Conservation (phyloP, 2,329 filamentous ascomycete species). For the Hypoxylon sp. region DNA sequence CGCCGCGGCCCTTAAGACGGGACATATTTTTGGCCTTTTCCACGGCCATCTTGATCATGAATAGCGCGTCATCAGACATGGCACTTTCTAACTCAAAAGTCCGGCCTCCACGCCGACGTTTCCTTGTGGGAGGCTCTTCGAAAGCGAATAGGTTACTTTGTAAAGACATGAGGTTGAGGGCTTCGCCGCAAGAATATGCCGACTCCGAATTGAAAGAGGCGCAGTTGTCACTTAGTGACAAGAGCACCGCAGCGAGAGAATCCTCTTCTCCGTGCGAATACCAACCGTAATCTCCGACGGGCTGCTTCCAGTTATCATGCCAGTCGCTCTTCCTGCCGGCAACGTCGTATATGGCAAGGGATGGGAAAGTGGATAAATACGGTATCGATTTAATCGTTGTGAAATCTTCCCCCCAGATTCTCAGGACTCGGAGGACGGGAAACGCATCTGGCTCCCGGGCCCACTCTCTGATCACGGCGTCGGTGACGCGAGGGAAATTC, state of each 20-base stretch:
- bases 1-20: not conserved
- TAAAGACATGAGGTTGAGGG: not conserved
- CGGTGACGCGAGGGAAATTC: constrained; percentile 59
- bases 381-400: constrained; percentile 59
- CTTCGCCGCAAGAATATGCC: not conserved
- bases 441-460: constrained; percentile 60
- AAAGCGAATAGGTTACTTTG: not conserved
- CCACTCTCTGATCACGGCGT: constrained; percentile 65
- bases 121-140: not conserved
- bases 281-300: constrained; percentile 4
- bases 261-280: not conserved
- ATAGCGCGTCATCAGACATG: not conserved
- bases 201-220: not conserved
- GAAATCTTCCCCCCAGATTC: constrained; percentile 61
- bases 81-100: not conserved
- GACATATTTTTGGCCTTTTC: not conserved
- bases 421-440: constrained; percentile 62
- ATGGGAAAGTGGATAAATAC: constrained; percentile 61
- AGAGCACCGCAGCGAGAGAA: not conserved
- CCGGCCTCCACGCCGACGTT: not conserved
- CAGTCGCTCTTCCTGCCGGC: constrained; percentile 57
- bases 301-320: constrained; percentile 36
- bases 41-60: not conserved
- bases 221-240: not conserved
- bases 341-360: constrained; percentile 63